Conservation (phyloP, 2,329 filamentous ascomycete genomes). For the Cladosporium sp. region DNA sequence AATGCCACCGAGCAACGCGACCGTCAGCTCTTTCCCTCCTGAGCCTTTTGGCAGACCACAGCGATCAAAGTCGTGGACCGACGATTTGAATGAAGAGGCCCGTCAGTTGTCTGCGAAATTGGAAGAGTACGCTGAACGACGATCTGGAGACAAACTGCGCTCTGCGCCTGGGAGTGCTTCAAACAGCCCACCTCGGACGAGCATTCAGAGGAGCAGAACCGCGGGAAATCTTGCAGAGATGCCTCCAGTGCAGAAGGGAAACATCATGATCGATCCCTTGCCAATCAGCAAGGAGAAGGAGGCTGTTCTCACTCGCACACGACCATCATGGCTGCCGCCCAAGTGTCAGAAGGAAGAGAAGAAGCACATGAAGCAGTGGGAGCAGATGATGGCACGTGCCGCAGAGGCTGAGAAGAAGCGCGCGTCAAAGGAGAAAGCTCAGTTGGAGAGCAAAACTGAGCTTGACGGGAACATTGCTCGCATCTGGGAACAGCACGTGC, state of each 20-base stretch:
- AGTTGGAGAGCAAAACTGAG: slow-evolving; percentile 48
- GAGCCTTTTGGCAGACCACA: slow-evolving; percentile 25
- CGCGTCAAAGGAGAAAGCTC: slow-evolving; percentile 46
- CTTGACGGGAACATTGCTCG: slow-evolving; percentile 42
- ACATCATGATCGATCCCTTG: slow-evolving; percentile 79
- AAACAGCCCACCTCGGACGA: slow-evolving; percentile 25
- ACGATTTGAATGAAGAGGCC: slow-evolving; percentile 66
- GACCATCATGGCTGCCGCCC: slow-evolving; percentile 78
- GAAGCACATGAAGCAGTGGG: slow-evolving; percentile 79
- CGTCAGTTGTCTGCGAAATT: slow-evolving; percentile 71
- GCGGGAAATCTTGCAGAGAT: slow-evolving; percentile 41
- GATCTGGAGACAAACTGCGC: slow-evolving; percentile 41
- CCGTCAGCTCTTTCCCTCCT: slow-evolving; percentile 22
- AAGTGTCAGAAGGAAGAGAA: slow-evolving; percentile 89
- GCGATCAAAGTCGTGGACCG: slow-evolving; percentile 67
- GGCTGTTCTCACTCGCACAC: slow-evolving; percentile 69
- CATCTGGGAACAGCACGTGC: slow-evolving; percentile 71
- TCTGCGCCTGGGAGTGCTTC: slow-evolving; percentile 19
- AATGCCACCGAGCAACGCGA: slow-evolving; percentile 31
- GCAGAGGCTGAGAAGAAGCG: slow-evolving; percentile 53
- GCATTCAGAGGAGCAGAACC: slow-evolving; percentile 16
- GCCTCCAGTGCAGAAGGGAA: slow-evolving; percentile 65
- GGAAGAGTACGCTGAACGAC: slow-evolving; percentile 64
- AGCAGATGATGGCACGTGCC: slow-evolving; percentile 69
- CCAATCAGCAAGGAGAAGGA: slow-evolving; percentile 84